Conservation (phyloP, 345 rosid genomes). For the Corchorus olitorius region DNA sequence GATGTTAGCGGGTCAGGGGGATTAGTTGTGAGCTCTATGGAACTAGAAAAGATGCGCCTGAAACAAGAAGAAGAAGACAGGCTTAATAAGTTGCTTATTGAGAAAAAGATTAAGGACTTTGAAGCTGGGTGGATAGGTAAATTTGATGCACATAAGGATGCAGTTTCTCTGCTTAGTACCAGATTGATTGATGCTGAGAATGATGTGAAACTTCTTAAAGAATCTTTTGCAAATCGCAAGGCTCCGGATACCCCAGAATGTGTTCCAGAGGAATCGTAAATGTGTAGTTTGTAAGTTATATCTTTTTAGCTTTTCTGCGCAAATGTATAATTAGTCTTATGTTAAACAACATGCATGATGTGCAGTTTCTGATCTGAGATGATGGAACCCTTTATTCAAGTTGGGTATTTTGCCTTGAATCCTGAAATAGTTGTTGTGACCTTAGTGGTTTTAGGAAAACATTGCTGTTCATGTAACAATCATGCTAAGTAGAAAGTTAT, state of each 20-base stretch:
- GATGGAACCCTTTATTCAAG: too few species aligned
- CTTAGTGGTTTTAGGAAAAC: too few species aligned
- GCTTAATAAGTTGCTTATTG: constrained; percentile 32
- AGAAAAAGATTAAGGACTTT: constrained; percentile 58
- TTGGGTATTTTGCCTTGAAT: too few species aligned
- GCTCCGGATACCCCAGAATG: constrained; percentile 30
- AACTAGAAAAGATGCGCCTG: constrained; percentile 64
- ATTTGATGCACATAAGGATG: constrained; percentile 37
- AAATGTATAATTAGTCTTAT: not conserved
- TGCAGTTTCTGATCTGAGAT: too few species aligned
- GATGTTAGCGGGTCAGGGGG: constrained; percentile 82
- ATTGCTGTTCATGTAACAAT: too few species aligned
- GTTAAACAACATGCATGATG: constrained; percentile 6
- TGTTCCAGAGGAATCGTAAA: constrained; percentile 11
- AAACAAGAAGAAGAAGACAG: constrained; percentile 77
- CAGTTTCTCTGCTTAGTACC: constrained; percentile 32
- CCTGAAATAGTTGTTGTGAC: too few species aligned
- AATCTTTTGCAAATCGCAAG: constrained; percentile 34
- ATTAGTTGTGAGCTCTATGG: constrained; percentile 65
- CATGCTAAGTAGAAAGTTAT: too few species aligned
- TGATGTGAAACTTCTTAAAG: constrained; percentile 44
- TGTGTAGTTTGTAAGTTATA: constrained; percentile 6
- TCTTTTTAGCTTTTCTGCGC: not conserved
- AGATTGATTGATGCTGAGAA: constrained; percentile 46
- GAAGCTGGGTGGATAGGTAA: constrained; percentile 38